Conservation (phyloP, 148 eudicot genomes). For the Bassia scoparia region DNA sequence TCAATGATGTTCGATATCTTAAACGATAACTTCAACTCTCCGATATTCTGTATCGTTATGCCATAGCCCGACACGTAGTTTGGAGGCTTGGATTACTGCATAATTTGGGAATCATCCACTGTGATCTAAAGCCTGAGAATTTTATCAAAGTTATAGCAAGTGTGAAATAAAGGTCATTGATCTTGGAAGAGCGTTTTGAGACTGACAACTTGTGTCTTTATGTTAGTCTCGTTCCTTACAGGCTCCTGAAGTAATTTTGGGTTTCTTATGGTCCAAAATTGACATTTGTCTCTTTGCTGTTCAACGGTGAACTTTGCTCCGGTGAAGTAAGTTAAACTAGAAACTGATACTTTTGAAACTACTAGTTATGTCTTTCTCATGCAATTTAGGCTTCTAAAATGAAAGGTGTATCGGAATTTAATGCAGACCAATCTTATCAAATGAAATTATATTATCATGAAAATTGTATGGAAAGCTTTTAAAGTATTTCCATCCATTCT, state of each 20-base stretch:
- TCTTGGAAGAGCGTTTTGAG: conserved; percentile 95
- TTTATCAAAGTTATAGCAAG: conserved; percentile 79
- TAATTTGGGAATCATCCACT: conserved; percentile 76
- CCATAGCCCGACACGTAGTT: conserved; percentile 74
- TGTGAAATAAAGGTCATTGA: conserved; percentile 95
- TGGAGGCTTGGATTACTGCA: conserved; percentile 93
- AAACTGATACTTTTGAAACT: not conserved
- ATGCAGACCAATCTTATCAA: not conserved
- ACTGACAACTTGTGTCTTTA: conserved; percentile 72
- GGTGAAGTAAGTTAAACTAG: conserved; percentile 62
- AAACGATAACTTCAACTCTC: not conserved
- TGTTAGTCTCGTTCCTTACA: conserved; percentile 94
- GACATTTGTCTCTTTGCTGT: conserved; percentile 95
- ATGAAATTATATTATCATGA: not conserved
- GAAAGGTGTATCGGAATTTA: not conserved
- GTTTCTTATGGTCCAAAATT: conserved; percentile 89
- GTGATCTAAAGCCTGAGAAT: conserved; percentile 96
- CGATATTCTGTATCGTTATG: conserved; percentile 34
- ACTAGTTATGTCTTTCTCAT: not conserved
- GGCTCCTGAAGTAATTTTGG: conserved; percentile 97
- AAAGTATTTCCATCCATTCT: not conserved
- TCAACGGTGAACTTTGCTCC: conserved; percentile 79
- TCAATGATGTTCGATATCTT: not conserved
- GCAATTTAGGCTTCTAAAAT: not conserved
- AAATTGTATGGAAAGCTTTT: too few species aligned